Percentiles rank a stretch among this genome's conserved stretches.
These are phyloP conservation scores for Mucor racemosus DNA, from an alignment of 371 early-diverging fungal genomes.

Conservation along the genomic window DNA sequence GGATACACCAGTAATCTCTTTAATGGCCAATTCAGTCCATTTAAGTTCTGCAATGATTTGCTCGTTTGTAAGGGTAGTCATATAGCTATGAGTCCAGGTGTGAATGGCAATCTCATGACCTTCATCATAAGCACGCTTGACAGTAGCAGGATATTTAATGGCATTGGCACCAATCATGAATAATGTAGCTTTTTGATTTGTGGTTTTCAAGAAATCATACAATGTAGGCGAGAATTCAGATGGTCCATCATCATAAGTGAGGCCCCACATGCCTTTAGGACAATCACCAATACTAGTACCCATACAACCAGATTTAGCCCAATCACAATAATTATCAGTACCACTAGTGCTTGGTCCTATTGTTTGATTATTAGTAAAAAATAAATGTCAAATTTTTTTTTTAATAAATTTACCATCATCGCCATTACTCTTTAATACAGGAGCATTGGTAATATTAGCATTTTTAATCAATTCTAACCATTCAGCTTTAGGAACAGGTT, in stretches of 20 bases:
- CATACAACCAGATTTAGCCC: conserved; percentile 59
- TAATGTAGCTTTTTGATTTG: conserved; percentile 63
- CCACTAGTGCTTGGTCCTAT: conserved; percentile 22
- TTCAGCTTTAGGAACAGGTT: conserved; percentile 43
- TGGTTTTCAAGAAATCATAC: conserved; percentile 57
- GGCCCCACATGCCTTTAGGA: conserved; percentile 62
- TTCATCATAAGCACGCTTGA: conserved; percentile 52
- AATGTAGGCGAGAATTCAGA: conserved; percentile 43
- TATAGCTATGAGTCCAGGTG: conserved; percentile 62
- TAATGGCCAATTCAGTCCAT: conserved; percentile 70
- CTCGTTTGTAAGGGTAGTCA: conserved; percentile 68
- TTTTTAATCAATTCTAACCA: conserved; percentile 46
- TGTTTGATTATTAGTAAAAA: background rate
- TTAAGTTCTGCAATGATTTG: conserved; percentile 75
- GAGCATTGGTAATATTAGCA: conserved; percentile 41
- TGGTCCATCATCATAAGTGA: conserved; percentile 73
- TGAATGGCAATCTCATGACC: conserved; percentile 61
- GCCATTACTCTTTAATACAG: conserved; percentile 35
- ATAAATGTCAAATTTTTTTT: conserved; percentile 7
- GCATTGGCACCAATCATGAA: conserved; percentile 67
- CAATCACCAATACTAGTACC: conserved; percentile 53
- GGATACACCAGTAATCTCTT: conserved; percentile 63
- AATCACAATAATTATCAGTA: conserved; percentile 57
- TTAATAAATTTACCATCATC: conserved; percentile 15
- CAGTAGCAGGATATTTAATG: conserved; percentile 52